These are phyloP conservation scores for Leccinum aurantiacum DNA, from an alignment of 768 basidiomycete species.

Conservation along the genomic window DNA sequence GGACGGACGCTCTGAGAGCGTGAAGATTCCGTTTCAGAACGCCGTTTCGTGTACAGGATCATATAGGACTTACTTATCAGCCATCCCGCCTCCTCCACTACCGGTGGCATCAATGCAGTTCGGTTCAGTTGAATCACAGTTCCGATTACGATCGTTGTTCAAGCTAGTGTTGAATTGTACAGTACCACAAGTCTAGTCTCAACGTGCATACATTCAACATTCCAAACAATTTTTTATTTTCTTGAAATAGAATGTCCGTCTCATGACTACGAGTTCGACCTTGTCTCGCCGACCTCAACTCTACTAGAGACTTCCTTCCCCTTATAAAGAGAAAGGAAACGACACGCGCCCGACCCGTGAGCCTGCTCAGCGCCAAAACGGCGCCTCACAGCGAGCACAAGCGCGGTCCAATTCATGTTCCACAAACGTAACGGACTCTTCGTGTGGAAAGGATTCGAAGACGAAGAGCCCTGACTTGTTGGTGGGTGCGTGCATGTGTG, in stretches of 20 bases:
- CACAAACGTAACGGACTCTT: conserved; percentile 74
- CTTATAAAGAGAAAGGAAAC: conserved; percentile 26
- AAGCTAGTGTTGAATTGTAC: not conserved
- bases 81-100: not conserved
- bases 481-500: no score
- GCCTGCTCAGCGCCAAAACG: conserved; percentile 58
- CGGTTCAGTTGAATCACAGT: not conserved
- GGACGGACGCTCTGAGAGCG: no score
- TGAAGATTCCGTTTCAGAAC: not conserved
- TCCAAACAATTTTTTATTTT: conserved; percentile 13
- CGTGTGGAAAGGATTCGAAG: conserved; percentile 34
- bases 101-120: not conserved
- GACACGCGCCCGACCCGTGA: conserved; percentile 40
- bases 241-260: conserved; percentile 48
- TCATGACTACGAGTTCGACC: conserved; percentile 62
- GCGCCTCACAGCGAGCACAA: conserved; percentile 44
- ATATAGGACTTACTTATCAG: not conserved
- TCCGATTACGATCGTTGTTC: not conserved
- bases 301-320: conserved; percentile 44
- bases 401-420: conserved; percentile 48
- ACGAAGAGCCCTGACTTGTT: conserved; percentile 63
- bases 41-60: not conserved
- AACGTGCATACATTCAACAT: conserved; percentile 5
- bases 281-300: conserved; percentile 52
- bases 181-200: no score